phyloP scores from a whole-genome alignment of 2,329 filamentous ascomycete genomes.

The Penicillium sp. region DNA sequence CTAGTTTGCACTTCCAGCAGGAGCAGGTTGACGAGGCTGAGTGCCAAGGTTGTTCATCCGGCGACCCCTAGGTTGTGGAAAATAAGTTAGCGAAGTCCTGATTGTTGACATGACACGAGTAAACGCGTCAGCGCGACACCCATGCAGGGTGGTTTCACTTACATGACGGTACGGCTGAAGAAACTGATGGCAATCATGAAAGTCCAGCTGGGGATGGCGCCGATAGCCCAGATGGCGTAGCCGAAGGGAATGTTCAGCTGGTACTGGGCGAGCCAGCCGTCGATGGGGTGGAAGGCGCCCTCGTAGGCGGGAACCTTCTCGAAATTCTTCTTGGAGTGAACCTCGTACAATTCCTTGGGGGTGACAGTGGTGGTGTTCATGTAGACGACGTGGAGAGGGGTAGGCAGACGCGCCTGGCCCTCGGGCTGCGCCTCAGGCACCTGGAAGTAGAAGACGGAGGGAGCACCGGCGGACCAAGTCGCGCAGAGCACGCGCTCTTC shows the following conservation, averaged over 20 bases:
- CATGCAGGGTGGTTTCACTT: constrained; percentile 38
- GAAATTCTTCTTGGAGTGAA: constrained; percentile 62
- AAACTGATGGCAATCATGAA: constrained; percentile 68
- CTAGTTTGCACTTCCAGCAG: constrained; percentile 32
- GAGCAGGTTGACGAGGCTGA: constrained; percentile 19
- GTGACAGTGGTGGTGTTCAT: constrained; percentile 63
- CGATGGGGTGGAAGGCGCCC: constrained; percentile 64
- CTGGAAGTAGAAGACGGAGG: constrained; percentile 61
- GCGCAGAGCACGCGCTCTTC: constrained; percentile 62
- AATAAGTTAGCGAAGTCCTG: constrained; percentile 8
- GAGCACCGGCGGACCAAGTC: constrained; percentile 61
- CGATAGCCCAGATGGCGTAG: constrained; percentile 60
- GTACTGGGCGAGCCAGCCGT: constrained; percentile 59
- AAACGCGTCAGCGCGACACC: background rate
- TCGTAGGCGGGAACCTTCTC: constrained; percentile 57
- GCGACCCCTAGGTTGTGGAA: constrained; percentile 30
- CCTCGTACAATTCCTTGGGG: constrained; percentile 58
- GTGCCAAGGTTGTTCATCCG: constrained; percentile 26
- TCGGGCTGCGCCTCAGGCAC: constrained; percentile 54
- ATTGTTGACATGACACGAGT: background rate
- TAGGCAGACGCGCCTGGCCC: constrained; percentile 57
- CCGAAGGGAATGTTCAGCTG: constrained; percentile 58
- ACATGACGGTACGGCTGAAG: constrained; percentile 65
- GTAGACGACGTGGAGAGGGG: constrained; percentile 57
- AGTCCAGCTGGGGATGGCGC: constrained; percentile 64